These are phyloP conservation scores for Gossypium ekmanianum DNA, from an alignment of 345 rosid species.

Conservation along the genomic window DNA sequence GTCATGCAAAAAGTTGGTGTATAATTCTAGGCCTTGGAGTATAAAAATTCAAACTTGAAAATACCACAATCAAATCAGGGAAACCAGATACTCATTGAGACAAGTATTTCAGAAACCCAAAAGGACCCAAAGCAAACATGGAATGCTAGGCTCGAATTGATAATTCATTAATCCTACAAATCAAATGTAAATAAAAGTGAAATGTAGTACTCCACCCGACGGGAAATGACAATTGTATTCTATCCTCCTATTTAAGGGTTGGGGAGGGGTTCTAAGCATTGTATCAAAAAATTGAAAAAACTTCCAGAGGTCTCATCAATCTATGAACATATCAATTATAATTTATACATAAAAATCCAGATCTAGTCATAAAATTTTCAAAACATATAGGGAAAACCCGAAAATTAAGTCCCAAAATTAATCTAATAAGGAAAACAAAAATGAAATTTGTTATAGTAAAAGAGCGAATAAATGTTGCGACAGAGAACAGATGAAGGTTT, in stretches of 20 bases:
- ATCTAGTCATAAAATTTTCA: background rate
- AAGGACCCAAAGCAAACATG: background rate
- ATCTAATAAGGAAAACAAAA: background rate
- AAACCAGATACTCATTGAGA: background rate
- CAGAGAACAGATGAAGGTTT: background rate
- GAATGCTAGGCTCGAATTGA: background rate
- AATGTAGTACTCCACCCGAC: background rate
- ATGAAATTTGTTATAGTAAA: background rate
- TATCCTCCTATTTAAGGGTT: background rate
- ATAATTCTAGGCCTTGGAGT: background rate
- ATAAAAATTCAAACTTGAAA: constrained; percentile 3
- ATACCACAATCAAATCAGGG: background rate
- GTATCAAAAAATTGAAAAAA: background rate
- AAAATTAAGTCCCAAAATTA: background rate
- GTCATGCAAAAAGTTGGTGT: background rate
- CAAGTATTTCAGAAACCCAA: background rate
- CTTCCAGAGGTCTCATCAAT: background rate
- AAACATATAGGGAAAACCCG: background rate
- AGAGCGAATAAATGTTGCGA: background rate
- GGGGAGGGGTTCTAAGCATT: background rate
- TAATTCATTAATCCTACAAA: too few species aligned
- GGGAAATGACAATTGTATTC: background rate
- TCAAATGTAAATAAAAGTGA: background rate
- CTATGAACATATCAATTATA: background rate
- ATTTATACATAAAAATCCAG: background rate